Evolutionary conservation across 345 rosid species (phyloP), one percentile per base, ranked within the genome.

Genomic region (Adansonia digitata): DNA sequence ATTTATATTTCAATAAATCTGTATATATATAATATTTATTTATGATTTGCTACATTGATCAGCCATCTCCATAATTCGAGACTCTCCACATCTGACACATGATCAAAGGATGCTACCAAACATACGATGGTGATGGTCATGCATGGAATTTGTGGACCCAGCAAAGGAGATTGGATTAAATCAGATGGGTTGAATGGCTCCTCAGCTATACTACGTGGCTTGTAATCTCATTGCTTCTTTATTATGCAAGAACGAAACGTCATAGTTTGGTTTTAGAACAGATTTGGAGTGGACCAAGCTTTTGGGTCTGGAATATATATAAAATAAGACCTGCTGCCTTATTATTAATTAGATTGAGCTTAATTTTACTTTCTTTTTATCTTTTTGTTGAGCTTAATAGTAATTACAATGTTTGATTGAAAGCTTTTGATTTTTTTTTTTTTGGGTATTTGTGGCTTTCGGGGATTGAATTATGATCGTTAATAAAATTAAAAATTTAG

Each of bases 1-100:
- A 70, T 8, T 18, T 53, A 55, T 55, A 53, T 20, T 53, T 9
- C 2, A 4, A 53, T 7, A 22, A 0, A 3, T 1, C 2, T 1
- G 75, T 73, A 69, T 57, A 64, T 31, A 1, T 63, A 27, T 64
- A 9, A 7, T 59, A 7, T 18, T 55, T 17, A n/a, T 10, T 62
- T 34, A 35, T 17, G n/a, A 11, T 48, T 24, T 46, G 22, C 43
- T 69, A 27, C n/a, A 39, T 29, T 75, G 64, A 66, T 73, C 70
- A n/a, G 57, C 75, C 78, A 69, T 79, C 79, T 46, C 39, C 51
- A 17, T 4, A 9, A 63, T 75, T 82, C 79, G 82, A 74, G 82
- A 74, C 60, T 55, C 24, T 75, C 80, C 62, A 43, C 69, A 12
- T 39, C 0, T 10, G 7, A 39, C 14, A 37, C 45, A 64, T 13